Evolutionary conservation across 2,329 filamentous ascomycete genomes (phyloP), one percentile per base, ranked within the genome.

Genomic region (Coniella lustricola): DNA sequence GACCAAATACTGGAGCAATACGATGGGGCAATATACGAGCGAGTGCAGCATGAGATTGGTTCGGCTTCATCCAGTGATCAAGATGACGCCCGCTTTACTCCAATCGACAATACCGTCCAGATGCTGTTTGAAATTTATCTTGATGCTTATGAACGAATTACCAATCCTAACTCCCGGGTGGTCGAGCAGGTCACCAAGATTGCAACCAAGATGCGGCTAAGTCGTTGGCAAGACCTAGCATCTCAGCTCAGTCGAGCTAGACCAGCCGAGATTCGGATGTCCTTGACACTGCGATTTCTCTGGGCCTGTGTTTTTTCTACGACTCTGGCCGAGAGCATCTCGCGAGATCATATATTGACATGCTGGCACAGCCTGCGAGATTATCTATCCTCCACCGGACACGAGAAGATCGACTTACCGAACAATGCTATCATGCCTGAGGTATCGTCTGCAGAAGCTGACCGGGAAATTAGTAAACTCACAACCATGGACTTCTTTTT

Each of bases 401-500:
- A 67, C 1, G 56, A 67, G 3, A 67, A 72, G 0, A 77, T 87
- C 12, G 70, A 75, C 31, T 71, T 97, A 0, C 79, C 84, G 3
- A 97, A 98, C 64, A 97, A 95, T 60, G 78, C 81, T 1, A 78
- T 90, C 17, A 95, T 98, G 83, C 81, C 89, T 0, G 87, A 93
- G 54, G 78, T 98, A 43, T 96, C 91, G 0, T 69, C 81, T 2
- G 76, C 78, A n/a, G 87, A 89, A 0, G 84, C 93, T 7, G 90
- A 97, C 54, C 83, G 89, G 47, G 91, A 98, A 62, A 85, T 96
- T 21, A 91, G 88, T 12, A 90, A 90, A 59, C 75, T 97, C 31
- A 95, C 88, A 13, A 97, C 91, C 0, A 93, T 95, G 79, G 91
- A 96, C 61, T 97, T 97, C 64, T 97, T 98, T 65, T 75, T 90